A percentile compares a stretch with the other conserved stretches of the same genome.
These are phyloP conservation scores for Trypanosoma vivax DNA, from an alignment of 208 protist species.

Conservation along the genomic window DNA sequence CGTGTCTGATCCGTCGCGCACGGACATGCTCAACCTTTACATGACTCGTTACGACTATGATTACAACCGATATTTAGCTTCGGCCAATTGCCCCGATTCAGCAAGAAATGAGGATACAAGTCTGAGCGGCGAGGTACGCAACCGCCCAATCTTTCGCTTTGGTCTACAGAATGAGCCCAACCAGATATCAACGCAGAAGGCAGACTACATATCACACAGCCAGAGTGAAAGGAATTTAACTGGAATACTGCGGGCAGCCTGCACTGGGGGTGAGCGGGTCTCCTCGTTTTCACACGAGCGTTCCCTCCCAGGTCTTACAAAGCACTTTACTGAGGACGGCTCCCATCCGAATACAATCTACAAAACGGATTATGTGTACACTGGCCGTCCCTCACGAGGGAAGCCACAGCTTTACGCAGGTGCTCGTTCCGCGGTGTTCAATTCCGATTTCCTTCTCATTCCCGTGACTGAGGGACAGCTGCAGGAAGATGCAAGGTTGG, in stretches of 20 bases:
- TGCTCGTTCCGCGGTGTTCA: conserved; percentile 31
- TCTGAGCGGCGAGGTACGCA: conserved; percentile 71
- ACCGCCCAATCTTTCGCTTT: conserved; percentile 59
- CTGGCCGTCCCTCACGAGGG: conserved; percentile 9
- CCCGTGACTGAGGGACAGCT: conserved; percentile 21
- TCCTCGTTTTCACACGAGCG: conserved; percentile 29
- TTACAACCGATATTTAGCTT: conserved; percentile 59
- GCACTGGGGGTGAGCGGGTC: conserved; percentile 14
- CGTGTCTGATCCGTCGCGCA: too few species aligned
- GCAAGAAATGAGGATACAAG: conserved; percentile 1
- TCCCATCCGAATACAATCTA: conserved; percentile 56
- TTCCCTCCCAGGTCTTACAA: conserved; percentile 31
- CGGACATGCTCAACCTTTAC: conserved; percentile 73
- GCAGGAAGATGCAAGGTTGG: conserved; percentile 36
- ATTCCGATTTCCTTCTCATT: conserved; percentile 50
- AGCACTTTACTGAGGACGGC: conserved; percentile 28
- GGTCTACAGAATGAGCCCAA: conserved; percentile 11
- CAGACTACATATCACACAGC: conserved; percentile 41
- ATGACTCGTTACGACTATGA: conserved; percentile 88
- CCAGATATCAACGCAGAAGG: conserved; percentile 48
- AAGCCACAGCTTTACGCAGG: conserved; percentile 46
- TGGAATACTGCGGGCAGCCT: conserved; percentile 3
- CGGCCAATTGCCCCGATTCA: background rate
- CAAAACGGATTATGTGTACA: conserved; percentile 46
- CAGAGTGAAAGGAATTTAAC: conserved; percentile 23